Base-by-base conservation (phyloP, 1,284 basidiomycete species). In the Irpex sp. region DNA sequence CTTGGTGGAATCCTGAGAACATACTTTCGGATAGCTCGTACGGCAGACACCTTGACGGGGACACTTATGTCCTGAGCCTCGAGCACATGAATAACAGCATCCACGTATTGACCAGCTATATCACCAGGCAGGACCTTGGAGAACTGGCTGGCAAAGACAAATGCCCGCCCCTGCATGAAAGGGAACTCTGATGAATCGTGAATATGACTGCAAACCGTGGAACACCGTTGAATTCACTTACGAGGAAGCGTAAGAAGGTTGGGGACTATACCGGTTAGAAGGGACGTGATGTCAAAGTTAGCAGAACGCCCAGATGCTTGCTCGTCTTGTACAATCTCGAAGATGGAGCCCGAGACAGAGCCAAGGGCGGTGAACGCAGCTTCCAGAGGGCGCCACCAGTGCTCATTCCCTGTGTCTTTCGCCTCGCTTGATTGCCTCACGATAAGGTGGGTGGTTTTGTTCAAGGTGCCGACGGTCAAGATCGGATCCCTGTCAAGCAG, bases 121-220 rank as follows among this genome's bases (percentile, higher is more conserved):
- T 87, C 81, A 1, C 81, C 69, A 0, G 94, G 91, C 6, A 98
- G 80, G 3, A 89, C 76, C 64, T 87, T 86, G 0, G 93, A 85
- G 71, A 89, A 98, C 73, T 96, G 92, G 70, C 93, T 95, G 0
- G 95, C 94, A 71, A 98, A 97, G 48, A 98, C 93, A 66, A 98
- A 97, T 1, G 89, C 92, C 62, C 97, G 85, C 7, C 97, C 97
- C 76, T 97, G 96, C 57, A 99, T 77, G 83, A 98, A 98, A 0
- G 94, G 92, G 60, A 82, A 84, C 13, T 92, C 94, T 51, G 5
- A 17, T 26, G 19, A 1, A 21, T 31, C 19, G 8, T 31, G 26
- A 11, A 3, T 2, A 11, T 54, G 34, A 4, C 21, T 26, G 36
- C 26, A 1, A 51, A 38, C 11, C n/a, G 21, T 8, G 5, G 21